Conservation (phyloP, 257 asterid genomes). For the Ilex asprella region DNA sequence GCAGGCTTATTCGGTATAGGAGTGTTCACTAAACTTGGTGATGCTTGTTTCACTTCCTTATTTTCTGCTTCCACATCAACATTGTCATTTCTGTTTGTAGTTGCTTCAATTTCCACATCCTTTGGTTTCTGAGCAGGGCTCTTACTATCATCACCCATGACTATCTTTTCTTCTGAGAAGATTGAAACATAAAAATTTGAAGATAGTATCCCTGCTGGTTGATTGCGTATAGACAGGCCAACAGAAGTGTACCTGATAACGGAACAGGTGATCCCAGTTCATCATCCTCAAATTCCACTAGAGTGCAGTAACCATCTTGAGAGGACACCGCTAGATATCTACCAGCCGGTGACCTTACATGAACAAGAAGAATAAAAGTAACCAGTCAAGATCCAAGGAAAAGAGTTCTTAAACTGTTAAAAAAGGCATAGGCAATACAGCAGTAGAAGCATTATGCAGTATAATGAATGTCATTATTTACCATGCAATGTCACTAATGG, state of each 20-base stretch:
- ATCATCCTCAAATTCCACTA: constrained; percentile 73
- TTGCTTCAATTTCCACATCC: constrained; percentile 4
- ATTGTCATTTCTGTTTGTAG: constrained; percentile 6
- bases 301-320: constrained; percentile 97
- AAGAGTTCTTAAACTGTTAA: no score
- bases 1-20: constrained; percentile 36
- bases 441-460: background rate
- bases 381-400: background rate
- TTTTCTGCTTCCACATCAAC: constrained; percentile 16
- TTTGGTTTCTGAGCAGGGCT: constrained; percentile 15
- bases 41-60: constrained; percentile 25
- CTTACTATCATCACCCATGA: constrained; percentile 16
- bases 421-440: no score
- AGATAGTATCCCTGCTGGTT: constrained; percentile 7
- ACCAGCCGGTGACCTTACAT: constrained; percentile 68
- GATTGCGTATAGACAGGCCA: background rate
- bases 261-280: constrained; percentile 66
- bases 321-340: constrained; percentile 73
- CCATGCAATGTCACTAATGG: constrained; percentile 97
- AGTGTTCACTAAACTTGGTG: constrained; percentile 24
- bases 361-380: background rate
- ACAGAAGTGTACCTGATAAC: constrained; percentile 35
- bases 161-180: constrained; percentile 30
- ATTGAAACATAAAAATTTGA: constrained; percentile 10
- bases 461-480: constrained; percentile 16